These are phyloP conservation scores for Polychaeton citri DNA, from an alignment of 2,329 filamentous ascomycete genomes.

Conservation along the genomic window DNA sequence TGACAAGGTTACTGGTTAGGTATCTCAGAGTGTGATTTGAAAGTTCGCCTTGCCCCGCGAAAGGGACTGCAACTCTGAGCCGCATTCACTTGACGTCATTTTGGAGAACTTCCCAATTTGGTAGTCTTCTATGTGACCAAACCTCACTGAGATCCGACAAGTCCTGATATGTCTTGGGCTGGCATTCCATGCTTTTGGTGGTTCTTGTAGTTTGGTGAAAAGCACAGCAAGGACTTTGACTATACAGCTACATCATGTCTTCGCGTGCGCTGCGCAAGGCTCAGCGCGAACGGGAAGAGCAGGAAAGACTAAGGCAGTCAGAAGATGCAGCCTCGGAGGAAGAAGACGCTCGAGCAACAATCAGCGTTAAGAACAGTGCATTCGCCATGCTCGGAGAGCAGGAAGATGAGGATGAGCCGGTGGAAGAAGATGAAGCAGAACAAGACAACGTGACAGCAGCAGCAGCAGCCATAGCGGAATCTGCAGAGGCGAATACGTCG, in stretches of 20 bases:
- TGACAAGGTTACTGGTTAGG: too few species aligned
- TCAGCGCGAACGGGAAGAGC: slow-evolving; percentile 48
- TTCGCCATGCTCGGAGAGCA: slow-evolving; percentile 34
- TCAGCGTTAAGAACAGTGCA: slow-evolving; percentile 25
- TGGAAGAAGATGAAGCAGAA: slow-evolving; percentile 19
- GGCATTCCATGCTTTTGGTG: too few species aligned
- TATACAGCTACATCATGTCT: slow-evolving; percentile 51
- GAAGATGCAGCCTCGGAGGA: slow-evolving; percentile 26
- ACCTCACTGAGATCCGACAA: too few species aligned
- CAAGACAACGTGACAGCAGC: slow-evolving; percentile 1
- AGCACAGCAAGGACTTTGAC: not conserved
- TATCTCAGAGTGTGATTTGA: too few species aligned
- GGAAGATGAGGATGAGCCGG: slow-evolving; percentile 25
- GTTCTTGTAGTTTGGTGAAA: too few species aligned
- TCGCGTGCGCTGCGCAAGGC: slow-evolving; percentile 52
- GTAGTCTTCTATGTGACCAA: too few species aligned
- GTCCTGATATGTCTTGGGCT: too few species aligned
- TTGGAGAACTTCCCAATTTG: too few species aligned
- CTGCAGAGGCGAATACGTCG: slow-evolving; percentile 16
- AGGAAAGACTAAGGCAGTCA: slow-evolving; percentile 29
- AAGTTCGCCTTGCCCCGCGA: too few species aligned
- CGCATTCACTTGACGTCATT: too few species aligned
- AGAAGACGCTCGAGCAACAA: slow-evolving; percentile 19
- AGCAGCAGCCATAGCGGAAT: slow-evolving; percentile 19
- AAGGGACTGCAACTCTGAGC: too few species aligned